Conservation (phyloP, 805 yeast genomes). For the Candida schatavii region DNA sequence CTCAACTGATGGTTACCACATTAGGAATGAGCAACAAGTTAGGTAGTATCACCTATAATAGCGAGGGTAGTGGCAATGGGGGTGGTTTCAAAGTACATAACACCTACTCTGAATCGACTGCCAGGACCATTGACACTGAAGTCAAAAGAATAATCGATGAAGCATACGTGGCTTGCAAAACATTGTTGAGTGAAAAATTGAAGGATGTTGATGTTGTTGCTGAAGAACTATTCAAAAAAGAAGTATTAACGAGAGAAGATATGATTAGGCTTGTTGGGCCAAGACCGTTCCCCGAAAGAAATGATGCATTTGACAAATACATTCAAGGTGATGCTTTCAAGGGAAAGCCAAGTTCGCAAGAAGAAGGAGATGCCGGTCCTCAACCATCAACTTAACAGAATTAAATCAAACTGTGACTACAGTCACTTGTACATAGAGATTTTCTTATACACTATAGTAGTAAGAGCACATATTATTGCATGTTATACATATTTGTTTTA, state of each 20-base stretch:
- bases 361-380: neutral
- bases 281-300: conserved; percentile 73
- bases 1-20: conserved; percentile 82
- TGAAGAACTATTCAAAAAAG: conserved; percentile 65
- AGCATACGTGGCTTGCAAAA: conserved; percentile 59
- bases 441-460: neutral
- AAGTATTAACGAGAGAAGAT: conserved; percentile 78
- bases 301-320: conserved; percentile 89
- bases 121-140: conserved; percentile 63
- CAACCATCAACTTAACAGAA: neutral
- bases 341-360: conserved; percentile 16
- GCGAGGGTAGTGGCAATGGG: conserved; percentile 34
- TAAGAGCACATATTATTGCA: too few species aligned
- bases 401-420: neutral
- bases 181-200: conserved; percentile 55
- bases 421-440: neutral
- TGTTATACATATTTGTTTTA: too few species aligned
- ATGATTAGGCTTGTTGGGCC: conserved; percentile 75
- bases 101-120: conserved; percentile 73
- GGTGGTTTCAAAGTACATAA: conserved; percentile 54
- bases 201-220: conserved; percentile 70
- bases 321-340: conserved; percentile 52
- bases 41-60: conserved; percentile 61
- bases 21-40: conserved; percentile 84
- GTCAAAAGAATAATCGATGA: conserved; percentile 64